A percentile compares a stretch with the other conserved stretches of the same genome.
These are phyloP conservation scores for Dactylellina cionopaga DNA, from an alignment of 2,329 filamentous ascomycete species.

Conservation along the genomic window DNA sequence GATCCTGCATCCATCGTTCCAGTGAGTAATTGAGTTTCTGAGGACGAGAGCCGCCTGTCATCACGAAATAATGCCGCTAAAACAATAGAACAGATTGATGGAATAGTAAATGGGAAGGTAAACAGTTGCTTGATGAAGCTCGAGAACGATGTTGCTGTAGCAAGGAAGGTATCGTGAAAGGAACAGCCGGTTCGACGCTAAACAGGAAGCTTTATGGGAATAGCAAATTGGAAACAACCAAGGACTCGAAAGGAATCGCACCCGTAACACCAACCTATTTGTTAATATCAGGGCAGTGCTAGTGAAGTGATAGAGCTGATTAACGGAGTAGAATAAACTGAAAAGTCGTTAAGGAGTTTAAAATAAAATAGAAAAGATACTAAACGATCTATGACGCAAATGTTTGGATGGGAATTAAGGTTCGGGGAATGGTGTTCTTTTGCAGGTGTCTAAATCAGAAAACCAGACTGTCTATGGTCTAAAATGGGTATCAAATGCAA, in stretches of 20 bases:
- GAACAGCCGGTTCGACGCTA: neutral
- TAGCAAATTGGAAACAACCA: neutral
- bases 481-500: constrained; percentile 48
- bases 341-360: neutral
- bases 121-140: neutral
- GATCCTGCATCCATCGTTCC: constrained; percentile 54
- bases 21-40: constrained; percentile 54
- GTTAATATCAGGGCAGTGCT: constrained; percentile 29
- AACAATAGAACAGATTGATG: constrained; percentile 13
- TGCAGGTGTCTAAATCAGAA: constrained; percentile 6
- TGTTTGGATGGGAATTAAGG: constrained; percentile 7
- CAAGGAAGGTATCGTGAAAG: too few species aligned
- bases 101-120: neutral
- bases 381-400: constrained; percentile 14
- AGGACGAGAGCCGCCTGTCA: constrained; percentile 48
- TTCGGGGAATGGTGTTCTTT: neutral
- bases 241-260: constrained; percentile 31
- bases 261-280: constrained; percentile 48
- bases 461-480: constrained; percentile 39
- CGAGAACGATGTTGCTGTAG: too few species aligned
- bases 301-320: neutral
- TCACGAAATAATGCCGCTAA: constrained; percentile 21
- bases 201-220: constrained; percentile 14
- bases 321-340: constrained; percentile 3
- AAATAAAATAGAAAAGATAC: constrained; percentile 1